A percentile compares a stretch with the other conserved stretches of the same genome.
phyloP scores from a whole-genome alignment of 148 eudicot species.

The Cornus florida region DNA sequence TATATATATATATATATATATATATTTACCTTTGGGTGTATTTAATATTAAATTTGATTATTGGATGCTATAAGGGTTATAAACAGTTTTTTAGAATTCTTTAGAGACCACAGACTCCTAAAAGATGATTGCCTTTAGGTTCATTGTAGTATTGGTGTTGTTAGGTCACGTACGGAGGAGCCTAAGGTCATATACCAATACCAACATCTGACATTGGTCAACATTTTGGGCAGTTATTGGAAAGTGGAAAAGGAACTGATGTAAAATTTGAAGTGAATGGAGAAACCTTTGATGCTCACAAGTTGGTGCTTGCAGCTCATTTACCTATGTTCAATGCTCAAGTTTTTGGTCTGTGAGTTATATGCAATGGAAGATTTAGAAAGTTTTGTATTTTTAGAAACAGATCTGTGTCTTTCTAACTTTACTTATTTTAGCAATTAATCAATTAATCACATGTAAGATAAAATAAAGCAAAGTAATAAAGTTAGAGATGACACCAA shows the following conservation, averaged over 20 bases:
- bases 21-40: too few species aligned
- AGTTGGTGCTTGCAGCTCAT: conserved; percentile 56
- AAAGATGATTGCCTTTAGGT: conserved; percentile 54
- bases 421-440: too few species aligned
- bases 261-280: conserved; percentile 48
- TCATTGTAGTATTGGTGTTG: conserved; percentile 56
- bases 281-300: conserved; percentile 46
- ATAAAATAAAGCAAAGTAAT: too few species aligned
- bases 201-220: conserved; percentile 50
- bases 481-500: too few species aligned
- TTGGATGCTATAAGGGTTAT: conserved; percentile 47
- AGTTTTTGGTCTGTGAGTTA: conserved; percentile 53
- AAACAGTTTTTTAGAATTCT: conserved; percentile 44
- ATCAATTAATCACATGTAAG: too few species aligned
- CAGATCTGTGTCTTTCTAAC: too few species aligned
- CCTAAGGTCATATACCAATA: conserved; percentile 41
- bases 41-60: neutral
- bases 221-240: conserved; percentile 49
- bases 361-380: too few species aligned
- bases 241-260: conserved; percentile 45
- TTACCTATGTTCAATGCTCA: conserved; percentile 55
- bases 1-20: too few species aligned
- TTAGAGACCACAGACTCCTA: conserved; percentile 47
- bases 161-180: conserved; percentile 43
- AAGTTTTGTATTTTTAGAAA: too few species aligned